Conservation (phyloP, 768 basidiomycete genomes). For the Hysterangium stoloniferum region DNA sequence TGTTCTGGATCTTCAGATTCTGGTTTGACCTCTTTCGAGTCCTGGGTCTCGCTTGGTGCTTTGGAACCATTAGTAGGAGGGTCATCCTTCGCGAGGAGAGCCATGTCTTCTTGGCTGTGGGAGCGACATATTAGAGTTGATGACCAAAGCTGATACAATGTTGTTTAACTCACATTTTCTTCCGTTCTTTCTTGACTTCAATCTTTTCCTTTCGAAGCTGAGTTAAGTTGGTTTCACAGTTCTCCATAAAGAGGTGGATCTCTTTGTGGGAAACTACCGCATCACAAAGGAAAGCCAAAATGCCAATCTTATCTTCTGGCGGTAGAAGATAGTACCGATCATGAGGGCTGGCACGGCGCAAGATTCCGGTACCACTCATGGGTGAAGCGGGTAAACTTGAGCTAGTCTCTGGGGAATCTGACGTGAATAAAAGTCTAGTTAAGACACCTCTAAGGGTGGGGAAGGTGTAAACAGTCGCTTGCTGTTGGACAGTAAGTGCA, state of each 20-base stretch:
- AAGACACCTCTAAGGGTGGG: conserved; percentile 65
- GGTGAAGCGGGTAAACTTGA: background rate
- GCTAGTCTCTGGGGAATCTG: conserved; percentile 30
- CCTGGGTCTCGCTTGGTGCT: conserved; percentile 5
- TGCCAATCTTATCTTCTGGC: conserved; percentile 72
- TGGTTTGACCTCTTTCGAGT: conserved; percentile 30
- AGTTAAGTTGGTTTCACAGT: conserved; percentile 82
- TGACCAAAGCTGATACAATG: background rate
- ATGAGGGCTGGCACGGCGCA: conserved; percentile 33
- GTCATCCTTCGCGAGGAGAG: conserved; percentile 46
- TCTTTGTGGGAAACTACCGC: conserved; percentile 85
- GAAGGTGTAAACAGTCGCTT: conserved; percentile 65
- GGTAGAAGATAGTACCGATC: conserved; percentile 71
- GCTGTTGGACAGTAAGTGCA: conserved; percentile 34
- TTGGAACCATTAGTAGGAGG: conserved; percentile 4
- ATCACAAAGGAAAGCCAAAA: conserved; percentile 85
- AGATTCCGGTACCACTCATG: conserved; percentile 10
- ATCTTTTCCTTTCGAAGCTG: conserved; percentile 93
- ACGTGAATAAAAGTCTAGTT: conserved; percentile 64
- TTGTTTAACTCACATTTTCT: conserved; percentile 62
- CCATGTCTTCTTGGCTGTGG: conserved; percentile 67
- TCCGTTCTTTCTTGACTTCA: conserved; percentile 86
- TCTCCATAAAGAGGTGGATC: conserved; percentile 84
- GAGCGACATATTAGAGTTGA: background rate
- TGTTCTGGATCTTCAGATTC: conserved; percentile 13